phyloP scores from a whole-genome alignment of 805 yeast species.

The Saccharomyces mikatae region DNA sequence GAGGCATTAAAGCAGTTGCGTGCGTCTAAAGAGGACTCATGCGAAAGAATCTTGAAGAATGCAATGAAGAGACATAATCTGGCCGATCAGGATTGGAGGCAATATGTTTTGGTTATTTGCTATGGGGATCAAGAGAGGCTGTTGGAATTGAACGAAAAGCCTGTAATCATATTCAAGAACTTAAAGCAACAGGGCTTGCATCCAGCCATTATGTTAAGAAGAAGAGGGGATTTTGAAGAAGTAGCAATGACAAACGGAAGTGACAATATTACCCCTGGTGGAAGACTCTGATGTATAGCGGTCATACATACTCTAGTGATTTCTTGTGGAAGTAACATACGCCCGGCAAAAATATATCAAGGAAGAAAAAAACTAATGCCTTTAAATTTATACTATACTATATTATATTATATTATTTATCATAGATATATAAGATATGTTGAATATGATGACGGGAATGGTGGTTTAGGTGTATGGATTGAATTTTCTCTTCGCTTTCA shows the following conservation, averaged over 20 bases:
- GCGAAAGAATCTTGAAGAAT: constrained; percentile 76
- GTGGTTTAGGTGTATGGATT: constrained; percentile 56
- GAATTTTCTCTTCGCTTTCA: constrained; percentile 77
- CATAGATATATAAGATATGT: neutral
- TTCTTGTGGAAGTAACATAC: neutral
- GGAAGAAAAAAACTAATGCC: neutral
- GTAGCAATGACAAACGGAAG: constrained; percentile 12
- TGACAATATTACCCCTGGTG: constrained; percentile 21
- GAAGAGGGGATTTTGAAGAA: constrained; percentile 50
- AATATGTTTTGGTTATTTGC: constrained; percentile 81
- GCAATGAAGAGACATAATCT: constrained; percentile 83
- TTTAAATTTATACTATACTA: neutral
- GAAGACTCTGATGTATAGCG: constrained; percentile 15
- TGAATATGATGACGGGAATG: neutral
- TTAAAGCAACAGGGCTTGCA: constrained; percentile 76
- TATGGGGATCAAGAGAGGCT: constrained; percentile 87
- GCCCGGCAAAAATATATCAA: neutral
- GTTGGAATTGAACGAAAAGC: constrained; percentile 76
- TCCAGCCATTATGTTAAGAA: constrained; percentile 89
- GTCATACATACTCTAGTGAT: neutral
- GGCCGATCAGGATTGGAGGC: constrained; percentile 72
- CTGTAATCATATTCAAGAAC: constrained; percentile 77
- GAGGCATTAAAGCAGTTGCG: constrained; percentile 79
- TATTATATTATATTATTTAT: neutral
- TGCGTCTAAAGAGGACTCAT: constrained; percentile 86